Percentiles rank a stretch among this genome's conserved stretches.
These are phyloP conservation scores for Colletotrichum eremochloae DNA, from an alignment of 2,329 filamentous ascomycete genomes.

Conservation along the genomic window DNA sequence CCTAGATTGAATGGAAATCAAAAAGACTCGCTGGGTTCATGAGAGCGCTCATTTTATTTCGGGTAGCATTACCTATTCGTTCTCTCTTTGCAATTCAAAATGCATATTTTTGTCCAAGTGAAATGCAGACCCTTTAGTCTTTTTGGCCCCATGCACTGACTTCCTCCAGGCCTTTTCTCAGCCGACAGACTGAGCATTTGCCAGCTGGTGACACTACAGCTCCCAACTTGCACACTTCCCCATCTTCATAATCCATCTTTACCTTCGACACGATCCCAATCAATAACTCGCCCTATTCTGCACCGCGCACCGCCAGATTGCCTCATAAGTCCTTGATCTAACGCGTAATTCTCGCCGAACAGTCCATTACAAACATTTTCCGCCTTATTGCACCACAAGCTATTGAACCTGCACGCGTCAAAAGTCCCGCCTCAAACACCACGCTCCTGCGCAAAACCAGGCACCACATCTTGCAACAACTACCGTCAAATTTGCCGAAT, in stretches of 20 bases:
- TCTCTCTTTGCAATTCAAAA: too few relatives aligned
- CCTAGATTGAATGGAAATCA: too few relatives aligned
- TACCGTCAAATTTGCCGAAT: not conserved
- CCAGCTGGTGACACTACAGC: constrained; percentile 3
- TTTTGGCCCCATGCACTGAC: too few relatives aligned
- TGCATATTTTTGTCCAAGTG: too few relatives aligned
- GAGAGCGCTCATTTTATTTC: too few relatives aligned
- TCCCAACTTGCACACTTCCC: not conserved
- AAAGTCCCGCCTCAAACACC: too few relatives aligned
- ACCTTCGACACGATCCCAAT: not conserved
- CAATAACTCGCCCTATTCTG: not conserved
- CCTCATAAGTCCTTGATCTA: too few relatives aligned
- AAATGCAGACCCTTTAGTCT: too few relatives aligned
- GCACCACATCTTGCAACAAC: not conserved
- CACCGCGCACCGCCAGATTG: not conserved
- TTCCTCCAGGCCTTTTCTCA: too few relatives aligned
- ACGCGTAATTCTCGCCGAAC: not conserved
- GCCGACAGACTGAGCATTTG: not conserved
- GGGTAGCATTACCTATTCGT: too few relatives aligned
- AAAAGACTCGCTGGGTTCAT: too few relatives aligned
- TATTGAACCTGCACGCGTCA: not conserved
- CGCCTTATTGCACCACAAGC: not conserved
- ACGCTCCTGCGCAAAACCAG: not conserved
- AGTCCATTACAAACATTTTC: not conserved
- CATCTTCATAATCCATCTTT: not conserved